A percentile compares a stretch with the other conserved stretches of the same genome.
phyloP scores from a whole-genome alignment of 306 rosid genomes.

The Gleditsia sinensis region DNA sequence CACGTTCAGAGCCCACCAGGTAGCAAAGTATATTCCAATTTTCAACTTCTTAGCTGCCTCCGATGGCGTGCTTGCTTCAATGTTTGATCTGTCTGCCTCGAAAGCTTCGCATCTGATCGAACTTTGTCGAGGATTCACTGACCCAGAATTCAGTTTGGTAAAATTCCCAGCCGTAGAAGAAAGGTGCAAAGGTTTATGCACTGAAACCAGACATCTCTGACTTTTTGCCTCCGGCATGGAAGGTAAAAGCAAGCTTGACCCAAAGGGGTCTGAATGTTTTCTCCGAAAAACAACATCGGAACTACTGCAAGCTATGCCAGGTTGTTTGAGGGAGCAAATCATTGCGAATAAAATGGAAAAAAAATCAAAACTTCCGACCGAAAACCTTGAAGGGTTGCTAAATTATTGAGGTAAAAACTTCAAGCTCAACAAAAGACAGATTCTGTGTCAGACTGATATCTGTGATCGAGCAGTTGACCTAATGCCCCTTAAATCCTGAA shows the following conservation, averaged over 20 bases:
- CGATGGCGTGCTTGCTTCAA: constrained; percentile 41
- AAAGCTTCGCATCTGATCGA: constrained; percentile 53
- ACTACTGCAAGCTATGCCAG: constrained; percentile 21
- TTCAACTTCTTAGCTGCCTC: constrained; percentile 86
- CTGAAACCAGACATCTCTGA: constrained; percentile 33
- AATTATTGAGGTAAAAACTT: neutral
- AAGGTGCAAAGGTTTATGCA: constrained; percentile 58
- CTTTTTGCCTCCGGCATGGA: neutral
- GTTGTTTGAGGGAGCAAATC: constrained; percentile 42
- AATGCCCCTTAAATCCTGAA: neutral
- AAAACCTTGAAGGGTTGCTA: constrained; percentile 18
- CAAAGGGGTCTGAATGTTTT: constrained; percentile 8
- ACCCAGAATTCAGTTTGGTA: constrained; percentile 16
- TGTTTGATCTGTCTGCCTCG: constrained; percentile 63
- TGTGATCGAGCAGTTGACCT: neutral
- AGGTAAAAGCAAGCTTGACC: constrained; percentile 21
- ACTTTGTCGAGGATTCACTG: constrained; percentile 32
- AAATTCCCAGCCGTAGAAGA: constrained; percentile 38
- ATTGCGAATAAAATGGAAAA: neutral
- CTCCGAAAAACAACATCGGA: constrained; percentile 27
- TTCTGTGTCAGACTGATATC: constrained; percentile 29
- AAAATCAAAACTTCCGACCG: constrained; percentile 22
- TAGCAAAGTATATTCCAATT: constrained; percentile 83
- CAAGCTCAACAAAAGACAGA: neutral
- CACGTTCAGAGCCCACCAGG: constrained; percentile 93